phyloP scores from a whole-genome alignment of 1,284 basidiomycete genomes.

The Bondarzewia mesenterica region DNA sequence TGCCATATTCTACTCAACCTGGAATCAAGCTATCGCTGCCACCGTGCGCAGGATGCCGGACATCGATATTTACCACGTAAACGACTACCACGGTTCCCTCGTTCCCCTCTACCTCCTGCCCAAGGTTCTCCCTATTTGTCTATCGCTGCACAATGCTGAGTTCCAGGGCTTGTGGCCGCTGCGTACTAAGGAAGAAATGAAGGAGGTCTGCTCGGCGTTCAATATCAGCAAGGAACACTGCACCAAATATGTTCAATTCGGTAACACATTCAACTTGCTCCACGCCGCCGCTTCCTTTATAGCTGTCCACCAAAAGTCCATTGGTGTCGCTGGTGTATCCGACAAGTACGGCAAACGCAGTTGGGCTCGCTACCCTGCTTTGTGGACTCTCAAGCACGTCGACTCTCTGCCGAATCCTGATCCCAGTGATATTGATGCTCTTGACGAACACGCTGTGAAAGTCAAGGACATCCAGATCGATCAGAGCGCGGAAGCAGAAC shows the following conservation, averaged over 20 bases:
- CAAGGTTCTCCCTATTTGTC: constrained; percentile 80
- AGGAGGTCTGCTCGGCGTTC: constrained; percentile 93
- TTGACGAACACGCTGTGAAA: constrained; percentile 71
- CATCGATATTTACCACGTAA: constrained; percentile 85
- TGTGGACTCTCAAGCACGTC: constrained; percentile 92
- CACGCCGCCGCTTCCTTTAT: constrained; percentile 90
- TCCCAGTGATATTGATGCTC: constrained; percentile 86
- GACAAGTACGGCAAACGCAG: constrained; percentile 94
- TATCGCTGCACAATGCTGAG: constrained; percentile 93
- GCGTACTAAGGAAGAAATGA: constrained; percentile 94
- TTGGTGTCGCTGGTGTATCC: constrained; percentile 91
- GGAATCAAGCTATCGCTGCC: constrained; percentile 92
- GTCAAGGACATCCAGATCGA: constrained; percentile 75
- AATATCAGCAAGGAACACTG: constrained; percentile 93
- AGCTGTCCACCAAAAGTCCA: constrained; percentile 83
- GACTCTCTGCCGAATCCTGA: constrained; percentile 91
- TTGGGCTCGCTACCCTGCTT: constrained; percentile 90
- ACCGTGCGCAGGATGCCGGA: constrained; percentile 78
- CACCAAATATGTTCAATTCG: constrained; percentile 93
- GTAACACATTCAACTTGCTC: constrained; percentile 91
- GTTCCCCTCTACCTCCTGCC: constrained; percentile 86
- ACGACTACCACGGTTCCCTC: constrained; percentile 89
- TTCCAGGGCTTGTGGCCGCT: constrained; percentile 95
- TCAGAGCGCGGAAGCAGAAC: constrained; percentile 74
- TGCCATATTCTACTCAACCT: constrained; percentile 94